Evolutionary conservation across 805 yeast genomes (phyloP).

Genomic region (Yarrowia sp.): DNA sequence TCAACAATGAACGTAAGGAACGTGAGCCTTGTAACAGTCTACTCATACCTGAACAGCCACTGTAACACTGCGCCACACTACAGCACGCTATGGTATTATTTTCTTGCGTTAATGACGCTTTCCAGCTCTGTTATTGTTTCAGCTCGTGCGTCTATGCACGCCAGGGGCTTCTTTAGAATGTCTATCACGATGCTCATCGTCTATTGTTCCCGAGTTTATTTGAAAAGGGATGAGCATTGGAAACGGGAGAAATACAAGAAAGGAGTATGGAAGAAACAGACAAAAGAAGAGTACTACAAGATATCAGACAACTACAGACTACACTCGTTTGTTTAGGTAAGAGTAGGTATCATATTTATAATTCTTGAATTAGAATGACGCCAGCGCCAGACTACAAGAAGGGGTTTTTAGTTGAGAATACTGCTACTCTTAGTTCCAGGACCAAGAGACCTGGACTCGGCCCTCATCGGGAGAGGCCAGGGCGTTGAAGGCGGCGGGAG

Average conservation of each 20-base stretch:
- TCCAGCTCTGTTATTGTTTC: conserved; percentile 9
- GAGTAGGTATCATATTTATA: conserved; percentile 21
- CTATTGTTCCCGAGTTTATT: not conserved
- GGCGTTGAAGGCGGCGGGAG: conserved; percentile 64
- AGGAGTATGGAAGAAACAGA: too few species aligned
- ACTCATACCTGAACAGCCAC: too few species aligned
- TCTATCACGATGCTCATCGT: conserved; percentile 13
- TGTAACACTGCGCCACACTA: too few species aligned
- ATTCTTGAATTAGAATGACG: conserved; percentile 15
- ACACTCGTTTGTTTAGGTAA: not conserved
- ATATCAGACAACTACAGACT: too few species aligned
- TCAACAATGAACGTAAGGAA: not conserved
- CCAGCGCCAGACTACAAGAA: conserved; percentile 33
- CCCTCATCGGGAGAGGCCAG: conserved; percentile 62
- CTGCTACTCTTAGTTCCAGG: conserved; percentile 41
- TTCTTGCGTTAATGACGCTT: not conserved
- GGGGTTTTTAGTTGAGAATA: conserved; percentile 2
- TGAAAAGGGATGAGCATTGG: too few species aligned
- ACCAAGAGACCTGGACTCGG: conserved; percentile 62
- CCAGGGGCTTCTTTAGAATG: conserved; percentile 24
- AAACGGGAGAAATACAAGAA: too few species aligned
- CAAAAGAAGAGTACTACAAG: too few species aligned
- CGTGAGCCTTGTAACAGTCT: too few species aligned
- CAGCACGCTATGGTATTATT: too few species aligned
- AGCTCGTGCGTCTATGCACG: conserved; percentile 16